Base-by-base conservation (phyloP, 2,329 filamentous ascomycete genomes). In the Karstenula rhodostoma region DNA sequence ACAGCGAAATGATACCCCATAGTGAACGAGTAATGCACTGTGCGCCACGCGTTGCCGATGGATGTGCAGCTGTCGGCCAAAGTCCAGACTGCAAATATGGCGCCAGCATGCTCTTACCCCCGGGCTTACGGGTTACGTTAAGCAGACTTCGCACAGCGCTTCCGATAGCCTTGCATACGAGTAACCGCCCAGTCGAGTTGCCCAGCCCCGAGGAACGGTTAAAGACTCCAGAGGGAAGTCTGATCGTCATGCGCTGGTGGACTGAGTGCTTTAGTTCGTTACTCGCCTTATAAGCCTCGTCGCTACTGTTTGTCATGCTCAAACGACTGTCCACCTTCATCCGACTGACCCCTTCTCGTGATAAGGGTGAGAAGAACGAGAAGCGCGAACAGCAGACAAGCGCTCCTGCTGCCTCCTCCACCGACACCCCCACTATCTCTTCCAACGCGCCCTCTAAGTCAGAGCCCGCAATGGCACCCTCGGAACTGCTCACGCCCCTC, bases 401-500 rank as follows among this genome's bases (percentile, higher is more conserved):
- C 40, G 50, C 12, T 42, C 25, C 50, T 32, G 35, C 37, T 33
- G 37, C 27, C 19, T 17, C 46, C 42, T 46, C 23, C 12, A 17
- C 9, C 29, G n/a, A 29, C 22, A 51, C 51, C 25, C 15, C 48
- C n/a, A 13, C 22, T 15, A 40, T 42, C 43, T 22, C 37, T 35
- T n/a, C 12, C 23, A 51, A 23, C 47, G 29, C 35, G 7, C 4
- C 25, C 15, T 25, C 46, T 2, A 43, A 49, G 25, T 17, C 46
- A 15, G 25, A 46, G 43, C 46, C 48, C 35, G 32, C 49, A 32
- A 76, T 77, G 74, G 67, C 71, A 27, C 71, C 69, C 40, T 75
- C 73, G 17, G 64, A 65, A 52, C 73, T 73, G 72, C 69, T 73
- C 27, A 70, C 61, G 49, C 61, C 56, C 40, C 56, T 73, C 37